Base-by-base conservation (phyloP, 371 early-diverging fungal genomes). In the Parasitella parasitica region DNA sequence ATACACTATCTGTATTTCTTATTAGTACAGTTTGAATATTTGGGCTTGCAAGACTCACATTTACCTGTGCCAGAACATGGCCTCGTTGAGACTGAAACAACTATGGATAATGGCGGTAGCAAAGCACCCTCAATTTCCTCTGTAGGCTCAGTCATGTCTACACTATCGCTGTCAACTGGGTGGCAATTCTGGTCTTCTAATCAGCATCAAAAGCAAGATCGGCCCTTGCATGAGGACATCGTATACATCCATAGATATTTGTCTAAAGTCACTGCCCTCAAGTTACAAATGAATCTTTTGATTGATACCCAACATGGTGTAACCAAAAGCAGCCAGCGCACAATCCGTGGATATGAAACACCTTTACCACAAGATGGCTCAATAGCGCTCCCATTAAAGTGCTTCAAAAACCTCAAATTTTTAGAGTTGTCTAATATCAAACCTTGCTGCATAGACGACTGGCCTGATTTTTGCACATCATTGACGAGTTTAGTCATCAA, bases 161-260 rank as follows among this genome's bases (percentile, higher is more conserved):
- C 84, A 0, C 54, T 88, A 15, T 86, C 88, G 0, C 58, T 88
- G 1, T 75, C 82, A n/a, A 80, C 84, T 1, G 84, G 86, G 6
- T 88, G 88, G 88, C 81, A 82, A 39, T 75, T 82, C 32, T 88
- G 88, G 88, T 75, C 72, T n/a, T 28, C 26, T 6, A 43, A 57
- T 22, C 61, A 64, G n/a, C 58, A 65, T 4, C 50, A 43, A 28
- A 62, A 66, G 16, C 60, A 63, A 52, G 64, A 54, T 3, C 35
- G 67, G 39, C 75, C 76, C 22, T 61, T 84, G 18, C 72, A 83
- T 34, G 79, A 83, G 50, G 88, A 87, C 28, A 75, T 88, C 26
- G 67, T 69, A 8, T 83, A 81, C 43, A 83, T 88, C 57, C 81
- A 82, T 62, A 70, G 76, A 43, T 75, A 78, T 59, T 61, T 88